Conservation (phyloP, 2,329 filamentous ascomycete genomes). For the Corniculantispora saksenae region DNA sequence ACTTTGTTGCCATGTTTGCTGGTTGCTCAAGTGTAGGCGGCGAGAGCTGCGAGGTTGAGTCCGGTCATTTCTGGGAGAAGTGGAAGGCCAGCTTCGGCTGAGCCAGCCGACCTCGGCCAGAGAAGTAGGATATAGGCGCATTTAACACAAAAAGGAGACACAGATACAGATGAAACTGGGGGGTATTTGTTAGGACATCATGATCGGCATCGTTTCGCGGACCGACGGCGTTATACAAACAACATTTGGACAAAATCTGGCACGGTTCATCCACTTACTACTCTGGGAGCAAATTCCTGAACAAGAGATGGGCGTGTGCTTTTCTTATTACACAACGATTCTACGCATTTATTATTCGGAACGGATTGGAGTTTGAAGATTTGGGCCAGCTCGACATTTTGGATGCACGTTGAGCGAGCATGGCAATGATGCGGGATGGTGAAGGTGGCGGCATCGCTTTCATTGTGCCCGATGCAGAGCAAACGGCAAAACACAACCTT, state of each 20-base stretch:
- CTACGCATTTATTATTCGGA: constrained; percentile 12
- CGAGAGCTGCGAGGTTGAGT: constrained; percentile 71
- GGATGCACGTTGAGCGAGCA: constrained; percentile 6
- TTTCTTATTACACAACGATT: constrained; percentile 11
- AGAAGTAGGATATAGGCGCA: not conserved
- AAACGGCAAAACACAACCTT: not conserved
- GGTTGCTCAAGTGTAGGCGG: constrained; percentile 63
- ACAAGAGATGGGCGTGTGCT: not conserved
- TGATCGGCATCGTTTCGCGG: constrained; percentile 14
- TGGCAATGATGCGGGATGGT: not conserved
- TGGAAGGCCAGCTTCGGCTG: constrained; percentile 46
- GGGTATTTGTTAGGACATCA: constrained; percentile 11
- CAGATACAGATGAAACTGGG: not conserved
- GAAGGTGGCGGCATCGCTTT: not conserved
- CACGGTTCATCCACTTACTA: not conserved
- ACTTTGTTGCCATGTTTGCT: constrained; percentile 78
- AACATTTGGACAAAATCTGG: constrained; percentile 18
- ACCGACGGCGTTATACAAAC: constrained; percentile 18
- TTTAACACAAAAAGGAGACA: not conserved
- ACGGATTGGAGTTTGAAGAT: constrained; percentile 7
- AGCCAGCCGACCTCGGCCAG: not conserved
- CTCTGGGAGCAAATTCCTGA: not conserved
- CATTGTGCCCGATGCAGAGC: constrained; percentile 4
- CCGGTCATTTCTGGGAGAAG: constrained; percentile 52
- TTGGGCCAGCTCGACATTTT: constrained; percentile 4